Conservation (phyloP, 2,329 filamentous ascomycete genomes). For the Aureobasidium leucospermi region DNA sequence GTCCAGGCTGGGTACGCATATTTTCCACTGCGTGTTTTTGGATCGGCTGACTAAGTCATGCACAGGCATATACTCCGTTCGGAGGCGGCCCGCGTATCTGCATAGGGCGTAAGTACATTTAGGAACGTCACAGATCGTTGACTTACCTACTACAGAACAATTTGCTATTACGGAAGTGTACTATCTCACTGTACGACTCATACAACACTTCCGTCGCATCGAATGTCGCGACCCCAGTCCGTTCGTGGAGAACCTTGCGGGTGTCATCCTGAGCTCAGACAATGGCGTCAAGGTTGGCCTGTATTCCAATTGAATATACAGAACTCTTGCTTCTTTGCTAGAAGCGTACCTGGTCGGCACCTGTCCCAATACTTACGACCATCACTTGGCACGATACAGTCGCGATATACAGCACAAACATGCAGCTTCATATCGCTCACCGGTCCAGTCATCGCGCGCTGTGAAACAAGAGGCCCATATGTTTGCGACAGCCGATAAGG, state of each 20-base stretch:
- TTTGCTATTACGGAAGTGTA: constrained; percentile 9
- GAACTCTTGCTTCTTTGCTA: no score
- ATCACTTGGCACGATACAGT: no score
- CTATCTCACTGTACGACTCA: constrained; percentile 12
- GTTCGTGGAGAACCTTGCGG: not conserved
- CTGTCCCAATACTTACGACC: no score
- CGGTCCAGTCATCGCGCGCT: not conserved
- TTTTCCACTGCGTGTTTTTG: not conserved
- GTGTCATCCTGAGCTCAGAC: not conserved
- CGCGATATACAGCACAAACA: not conserved
- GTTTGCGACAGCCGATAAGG: not conserved
- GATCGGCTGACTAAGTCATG: not conserved
- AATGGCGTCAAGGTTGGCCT: constrained; percentile 3
- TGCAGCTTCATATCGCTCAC: not conserved
- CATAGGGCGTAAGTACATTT: not conserved
- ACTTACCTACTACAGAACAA: not conserved
- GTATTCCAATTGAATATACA: not conserved
- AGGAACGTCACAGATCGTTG: not conserved
- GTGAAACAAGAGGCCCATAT: not conserved
- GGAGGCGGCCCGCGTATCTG: constrained; percentile 10
- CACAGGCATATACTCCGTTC: constrained; percentile 1
- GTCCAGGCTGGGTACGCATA: constrained; percentile 3
- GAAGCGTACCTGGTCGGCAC: no score
- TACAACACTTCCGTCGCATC: constrained; percentile 13
- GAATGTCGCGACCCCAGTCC: constrained; percentile 1